Evolutionary conservation across 2,329 filamentous ascomycete genomes (phyloP).

Genomic region (Xylariaceae sp.): DNA sequence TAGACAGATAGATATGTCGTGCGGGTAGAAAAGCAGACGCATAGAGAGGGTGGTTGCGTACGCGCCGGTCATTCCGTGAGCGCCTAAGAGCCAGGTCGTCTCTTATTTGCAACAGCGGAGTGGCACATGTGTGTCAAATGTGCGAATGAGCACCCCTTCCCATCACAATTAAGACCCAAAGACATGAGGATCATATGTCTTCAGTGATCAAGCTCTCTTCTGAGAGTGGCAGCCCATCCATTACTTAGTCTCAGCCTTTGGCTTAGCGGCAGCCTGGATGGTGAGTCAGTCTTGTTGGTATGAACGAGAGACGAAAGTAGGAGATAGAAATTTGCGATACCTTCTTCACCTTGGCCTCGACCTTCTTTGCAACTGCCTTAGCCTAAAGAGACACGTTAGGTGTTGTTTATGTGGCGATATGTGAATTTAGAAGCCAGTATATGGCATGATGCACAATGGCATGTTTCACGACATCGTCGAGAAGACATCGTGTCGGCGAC

Average conservation of each 20-base stretch:
- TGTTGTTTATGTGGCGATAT: slow-evolving; percentile 4
- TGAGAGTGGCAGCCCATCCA: neutral
- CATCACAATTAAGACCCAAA: neutral
- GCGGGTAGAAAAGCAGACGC: neutral
- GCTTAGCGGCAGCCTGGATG: slow-evolving; percentile 21
- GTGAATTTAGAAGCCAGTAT: too few relatives aligned
- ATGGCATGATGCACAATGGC: too few relatives aligned
- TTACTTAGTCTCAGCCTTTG: slow-evolving; percentile 27
- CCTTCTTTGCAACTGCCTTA: slow-evolving; percentile 30
- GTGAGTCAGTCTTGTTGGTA: slow-evolving; percentile 5
- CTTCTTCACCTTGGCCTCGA: slow-evolving; percentile 29
- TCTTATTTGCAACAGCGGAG: too few relatives aligned
- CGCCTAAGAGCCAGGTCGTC: neutral
- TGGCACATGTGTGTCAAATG: too few relatives aligned
- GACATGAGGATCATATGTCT: neutral
- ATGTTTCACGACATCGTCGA: too few relatives aligned
- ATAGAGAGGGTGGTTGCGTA: neutral
- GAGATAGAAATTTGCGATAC: slow-evolving; percentile 8
- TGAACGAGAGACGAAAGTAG: neutral
- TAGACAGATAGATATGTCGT: neutral
- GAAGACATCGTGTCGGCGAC: neutral
- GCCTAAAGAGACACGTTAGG: slow-evolving; percentile 26
- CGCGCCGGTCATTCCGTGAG: neutral
- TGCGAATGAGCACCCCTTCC: too few relatives aligned
- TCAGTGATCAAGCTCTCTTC: neutral